Percentiles rank a stretch among this genome's conserved stretches.
phyloP scores from a whole-genome alignment of 805 yeast species.

The Clavispora carvajalis region DNA sequence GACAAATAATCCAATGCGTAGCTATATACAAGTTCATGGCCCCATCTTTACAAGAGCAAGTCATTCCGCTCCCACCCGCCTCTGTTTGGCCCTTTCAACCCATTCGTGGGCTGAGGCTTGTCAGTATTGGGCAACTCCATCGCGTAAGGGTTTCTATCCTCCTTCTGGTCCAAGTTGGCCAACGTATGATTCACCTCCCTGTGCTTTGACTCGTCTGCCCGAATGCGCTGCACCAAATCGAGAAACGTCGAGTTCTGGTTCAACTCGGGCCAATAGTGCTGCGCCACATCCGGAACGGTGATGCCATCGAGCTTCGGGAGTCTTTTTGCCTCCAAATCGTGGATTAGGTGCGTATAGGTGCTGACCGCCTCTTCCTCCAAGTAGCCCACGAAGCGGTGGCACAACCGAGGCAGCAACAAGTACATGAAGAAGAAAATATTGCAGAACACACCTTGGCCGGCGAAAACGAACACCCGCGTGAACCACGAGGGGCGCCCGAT shows the following conservation, averaged over 20 bases:
- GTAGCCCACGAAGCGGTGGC: constrained; percentile 75
- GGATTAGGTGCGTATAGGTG: constrained; percentile 56
- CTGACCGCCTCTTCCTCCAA: constrained; percentile 72
- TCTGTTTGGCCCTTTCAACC: constrained; percentile 26
- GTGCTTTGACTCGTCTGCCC: constrained; percentile 78
- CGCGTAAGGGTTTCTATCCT: constrained; percentile 67
- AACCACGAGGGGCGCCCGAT: constrained; percentile 58
- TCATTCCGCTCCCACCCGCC: constrained; percentile 41
- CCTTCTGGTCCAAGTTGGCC: constrained; percentile 51
- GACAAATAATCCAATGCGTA: too few relatives aligned
- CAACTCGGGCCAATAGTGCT: constrained; percentile 57
- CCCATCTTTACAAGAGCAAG: constrained; percentile 26
- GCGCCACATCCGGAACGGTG: constrained; percentile 55
- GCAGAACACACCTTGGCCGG: constrained; percentile 69
- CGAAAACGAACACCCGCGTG: constrained; percentile 47
- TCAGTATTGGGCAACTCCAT: constrained; percentile 32
- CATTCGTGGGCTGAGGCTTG: constrained; percentile 35
- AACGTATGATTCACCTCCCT: constrained; percentile 76
- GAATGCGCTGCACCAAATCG: constrained; percentile 54
- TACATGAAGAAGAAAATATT: constrained; percentile 59
- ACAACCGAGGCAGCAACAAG: constrained; percentile 53
- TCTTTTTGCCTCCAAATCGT: constrained; percentile 49
- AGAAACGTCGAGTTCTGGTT: constrained; percentile 45
- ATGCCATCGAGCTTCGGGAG: constrained; percentile 43
- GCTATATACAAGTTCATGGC: background rate